Conservation (phyloP, 2,329 filamentous ascomycete species). For the Apiospora sp. region DNA sequence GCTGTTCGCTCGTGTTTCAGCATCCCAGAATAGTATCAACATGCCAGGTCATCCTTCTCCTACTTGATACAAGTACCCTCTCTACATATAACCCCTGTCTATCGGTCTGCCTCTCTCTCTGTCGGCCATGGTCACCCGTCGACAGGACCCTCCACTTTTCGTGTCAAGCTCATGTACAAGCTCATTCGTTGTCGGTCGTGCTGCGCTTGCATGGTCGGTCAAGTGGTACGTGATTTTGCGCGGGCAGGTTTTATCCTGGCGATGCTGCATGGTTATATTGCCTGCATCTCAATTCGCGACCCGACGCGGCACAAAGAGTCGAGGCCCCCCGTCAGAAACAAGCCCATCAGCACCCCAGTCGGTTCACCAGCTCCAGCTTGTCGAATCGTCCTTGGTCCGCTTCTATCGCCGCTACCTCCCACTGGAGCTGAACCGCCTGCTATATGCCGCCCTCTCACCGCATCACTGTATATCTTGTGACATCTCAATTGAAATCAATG, state of each 20-base stretch:
- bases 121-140: background rate
- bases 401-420: background rate
- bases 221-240: background rate
- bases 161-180: background rate
- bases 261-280: constrained; percentile 15
- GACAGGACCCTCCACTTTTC: background rate
- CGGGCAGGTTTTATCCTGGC: constrained; percentile 3
- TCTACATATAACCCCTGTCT: background rate
- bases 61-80: constrained; percentile 3
- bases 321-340: background rate
- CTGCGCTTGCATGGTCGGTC: background rate
- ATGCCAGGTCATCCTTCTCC: background rate
- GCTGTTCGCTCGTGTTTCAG: constrained; percentile 20
- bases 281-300: constrained; percentile 7
- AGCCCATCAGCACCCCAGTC: background rate
- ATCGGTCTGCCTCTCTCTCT: background rate
- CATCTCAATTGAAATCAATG: constrained; percentile 16
- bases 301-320: constrained; percentile 10
- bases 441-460: background rate
- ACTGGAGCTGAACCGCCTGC: background rate
- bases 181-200: background rate
- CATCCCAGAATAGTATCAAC: constrained; percentile 16
- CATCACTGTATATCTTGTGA: background rate
- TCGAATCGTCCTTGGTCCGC: background rate
- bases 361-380: background rate